A percentile compares a stretch with the other conserved stretches of the same genome.
Conservation (phyloP, 129 eudicot genomes). For the Flaveria trinervia region DNA sequence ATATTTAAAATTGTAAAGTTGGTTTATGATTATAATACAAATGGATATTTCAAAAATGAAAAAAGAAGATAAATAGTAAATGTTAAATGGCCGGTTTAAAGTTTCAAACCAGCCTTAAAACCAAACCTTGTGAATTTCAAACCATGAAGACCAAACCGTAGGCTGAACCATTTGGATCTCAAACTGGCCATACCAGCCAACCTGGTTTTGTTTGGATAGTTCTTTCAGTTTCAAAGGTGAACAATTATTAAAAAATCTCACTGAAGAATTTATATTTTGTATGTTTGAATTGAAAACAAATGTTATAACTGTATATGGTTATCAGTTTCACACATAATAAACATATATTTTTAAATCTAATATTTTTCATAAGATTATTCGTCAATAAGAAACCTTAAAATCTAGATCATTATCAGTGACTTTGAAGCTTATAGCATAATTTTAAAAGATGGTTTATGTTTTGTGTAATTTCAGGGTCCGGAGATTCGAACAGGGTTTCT, state of each 20-base stretch:
- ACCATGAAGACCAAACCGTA: neutral
- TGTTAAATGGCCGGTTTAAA: neutral
- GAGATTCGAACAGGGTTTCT: slow-evolving; percentile 74
- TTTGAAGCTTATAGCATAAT: neutral
- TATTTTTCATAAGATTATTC: neutral
- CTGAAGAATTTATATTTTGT: neutral
- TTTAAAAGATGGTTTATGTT: neutral
- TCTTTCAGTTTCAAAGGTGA: neutral
- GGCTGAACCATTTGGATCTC: neutral
- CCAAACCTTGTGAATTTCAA: too few species aligned
- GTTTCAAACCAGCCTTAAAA: neutral
- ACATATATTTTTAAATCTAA: neutral
- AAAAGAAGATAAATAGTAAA: too few species aligned
- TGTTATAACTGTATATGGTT: neutral
- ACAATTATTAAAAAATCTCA: neutral
- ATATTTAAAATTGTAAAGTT: neutral
- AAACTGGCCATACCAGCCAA: neutral
- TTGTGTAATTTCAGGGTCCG: slow-evolving; percentile 49
- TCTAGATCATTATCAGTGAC: neutral
- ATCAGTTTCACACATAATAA: slow-evolving; percentile 1
- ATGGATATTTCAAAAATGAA: too few species aligned
- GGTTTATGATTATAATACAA: neutral
- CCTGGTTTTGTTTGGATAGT: neutral
- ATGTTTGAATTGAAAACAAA: neutral
- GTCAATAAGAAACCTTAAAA: neutral